These are phyloP conservation scores for Colletotrichum tofieldiae DNA, from an alignment of 2,329 filamentous ascomycete species.

Conservation along the genomic window DNA sequence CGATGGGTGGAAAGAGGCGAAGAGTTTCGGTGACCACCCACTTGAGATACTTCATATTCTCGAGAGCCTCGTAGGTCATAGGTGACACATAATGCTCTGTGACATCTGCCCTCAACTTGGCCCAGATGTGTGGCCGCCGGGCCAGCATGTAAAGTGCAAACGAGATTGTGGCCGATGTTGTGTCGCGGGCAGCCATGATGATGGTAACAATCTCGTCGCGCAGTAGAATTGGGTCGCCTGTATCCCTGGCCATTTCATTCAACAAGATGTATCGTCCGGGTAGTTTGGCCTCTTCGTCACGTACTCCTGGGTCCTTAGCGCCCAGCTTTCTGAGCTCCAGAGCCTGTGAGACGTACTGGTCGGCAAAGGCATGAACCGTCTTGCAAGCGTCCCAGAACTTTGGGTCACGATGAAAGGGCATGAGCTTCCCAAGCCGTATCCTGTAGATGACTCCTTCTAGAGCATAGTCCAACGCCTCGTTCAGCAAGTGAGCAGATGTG, in stretches of 20 bases:
- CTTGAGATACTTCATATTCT: constrained; percentile 71
- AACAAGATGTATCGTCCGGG: constrained; percentile 62
- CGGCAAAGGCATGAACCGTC: not conserved
- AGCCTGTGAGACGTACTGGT: not conserved
- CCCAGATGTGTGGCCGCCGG: constrained; percentile 57
- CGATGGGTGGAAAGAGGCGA: constrained; percentile 65
- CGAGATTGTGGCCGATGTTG: constrained; percentile 60
- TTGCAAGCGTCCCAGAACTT: constrained; percentile 21
- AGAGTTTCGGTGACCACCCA: constrained; percentile 66
- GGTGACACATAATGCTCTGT: constrained; percentile 55
- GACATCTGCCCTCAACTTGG: constrained; percentile 62
- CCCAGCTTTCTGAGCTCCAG: not conserved
- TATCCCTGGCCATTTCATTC: constrained; percentile 62
- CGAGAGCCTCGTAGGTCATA: constrained; percentile 67
- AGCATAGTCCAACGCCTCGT: constrained; percentile 52
- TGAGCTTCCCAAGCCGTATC: constrained; percentile 43
- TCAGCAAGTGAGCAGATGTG: not conserved
- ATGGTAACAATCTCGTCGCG: constrained; percentile 62
- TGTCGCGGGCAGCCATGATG: constrained; percentile 61
- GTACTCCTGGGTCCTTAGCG: not conserved
- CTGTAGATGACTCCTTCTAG: constrained; percentile 47
- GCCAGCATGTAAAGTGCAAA: constrained; percentile 61
- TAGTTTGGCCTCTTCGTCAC: constrained; percentile 48
- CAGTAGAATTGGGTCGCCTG: constrained; percentile 57
- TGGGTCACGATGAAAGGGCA: constrained; percentile 40